These are phyloP conservation scores for Sphagnum tenellum DNA, from an alignment of 225 moss, liverwort and hornwort genomes.

Conservation along the genomic window DNA sequence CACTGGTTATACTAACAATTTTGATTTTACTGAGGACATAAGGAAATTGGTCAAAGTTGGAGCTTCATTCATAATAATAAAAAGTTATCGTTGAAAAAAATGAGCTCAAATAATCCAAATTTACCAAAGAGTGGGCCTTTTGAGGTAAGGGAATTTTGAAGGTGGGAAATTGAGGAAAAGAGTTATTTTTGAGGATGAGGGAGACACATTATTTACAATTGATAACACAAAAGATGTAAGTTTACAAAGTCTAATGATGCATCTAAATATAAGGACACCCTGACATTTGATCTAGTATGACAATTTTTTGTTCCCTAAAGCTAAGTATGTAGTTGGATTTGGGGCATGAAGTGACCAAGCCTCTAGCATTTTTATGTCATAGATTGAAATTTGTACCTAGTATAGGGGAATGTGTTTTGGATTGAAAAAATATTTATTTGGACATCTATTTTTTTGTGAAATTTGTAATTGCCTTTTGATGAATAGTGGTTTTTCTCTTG, in stretches of 20 bases:
- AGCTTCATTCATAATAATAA: conserved; percentile 6
- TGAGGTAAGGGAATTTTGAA: conserved; percentile 53
- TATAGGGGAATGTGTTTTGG: no score
- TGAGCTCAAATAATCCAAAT: conserved; percentile 9
- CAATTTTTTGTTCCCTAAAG: no score
- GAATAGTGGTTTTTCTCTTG: no score
- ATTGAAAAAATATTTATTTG: no score
- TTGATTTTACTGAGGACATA: conserved; percentile 10
- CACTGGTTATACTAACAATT: conserved; percentile 3
- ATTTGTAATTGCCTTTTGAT: no score
- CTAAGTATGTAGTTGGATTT: no score
- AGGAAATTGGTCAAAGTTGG: conserved; percentile 15
- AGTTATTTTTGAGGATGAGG: conserved; percentile 69
- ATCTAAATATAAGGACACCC: conserved; percentile 23
- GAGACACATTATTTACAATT: conserved; percentile 22
- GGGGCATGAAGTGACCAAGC: no score
- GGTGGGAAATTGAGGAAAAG: conserved; percentile 70
- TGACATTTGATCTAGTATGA: background rate
- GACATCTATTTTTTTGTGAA: no score
- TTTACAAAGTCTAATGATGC: conserved; percentile 43
- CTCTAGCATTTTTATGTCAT: no score
- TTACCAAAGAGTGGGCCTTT: conserved; percentile 26
- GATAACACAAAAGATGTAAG: conserved; percentile 22
- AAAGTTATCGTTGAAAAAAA: conserved; percentile 9
- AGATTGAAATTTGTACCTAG: no score